Evolutionary conservation across 768 basidiomycete genomes (phyloP), one percentile per base, ranked within the genome.

Genomic region (Hericium rajendrae): DNA sequence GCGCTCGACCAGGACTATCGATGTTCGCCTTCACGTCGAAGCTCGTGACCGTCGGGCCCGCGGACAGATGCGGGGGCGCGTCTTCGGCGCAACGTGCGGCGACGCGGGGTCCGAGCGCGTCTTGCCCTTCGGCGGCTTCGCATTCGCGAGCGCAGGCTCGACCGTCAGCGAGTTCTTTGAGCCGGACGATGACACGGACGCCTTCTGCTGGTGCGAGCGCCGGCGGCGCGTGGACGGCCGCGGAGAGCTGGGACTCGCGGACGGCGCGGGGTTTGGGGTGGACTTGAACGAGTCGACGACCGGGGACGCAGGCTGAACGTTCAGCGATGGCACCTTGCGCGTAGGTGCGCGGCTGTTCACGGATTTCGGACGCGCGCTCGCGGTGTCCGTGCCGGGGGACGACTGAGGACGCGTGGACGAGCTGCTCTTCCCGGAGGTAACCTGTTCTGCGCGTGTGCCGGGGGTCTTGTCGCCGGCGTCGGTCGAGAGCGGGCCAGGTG

Each of bases 1-100:
- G 53, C 82, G 85, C 66, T 91, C 86, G 13, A 90, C 88, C 11
- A 89, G 74, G n/a, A n/a, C 82, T 82, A 66, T 89, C 84, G 53
- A 91, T 83, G 60, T 86, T 79, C 52, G 79, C 77, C 49, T 78
- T 78, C 66, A 84, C 74, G 59, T 82, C 82, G 55, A 73, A 72
- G 2, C 73, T 59, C 1, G 67, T 61, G 15, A 69, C 68, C 12
- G 72, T 65, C 13, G 74, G 69, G 48, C 61, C 61, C 50, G 66
- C 65, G 3, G 69, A 63, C 24, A 84, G 72, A 59, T 85, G 86
- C 9, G 83, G 84, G 41, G 84, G 84, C 4, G 77, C 65, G 62
- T 86, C 83, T 66, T 85, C 24, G 74, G 65, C 4, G 69, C 20
- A 38, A 74, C 70, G 9, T 22, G 57, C 8, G 60, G 61, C 11